Conservation (phyloP, 257 asterid species). For the Solanum sparsipilum region DNA sequence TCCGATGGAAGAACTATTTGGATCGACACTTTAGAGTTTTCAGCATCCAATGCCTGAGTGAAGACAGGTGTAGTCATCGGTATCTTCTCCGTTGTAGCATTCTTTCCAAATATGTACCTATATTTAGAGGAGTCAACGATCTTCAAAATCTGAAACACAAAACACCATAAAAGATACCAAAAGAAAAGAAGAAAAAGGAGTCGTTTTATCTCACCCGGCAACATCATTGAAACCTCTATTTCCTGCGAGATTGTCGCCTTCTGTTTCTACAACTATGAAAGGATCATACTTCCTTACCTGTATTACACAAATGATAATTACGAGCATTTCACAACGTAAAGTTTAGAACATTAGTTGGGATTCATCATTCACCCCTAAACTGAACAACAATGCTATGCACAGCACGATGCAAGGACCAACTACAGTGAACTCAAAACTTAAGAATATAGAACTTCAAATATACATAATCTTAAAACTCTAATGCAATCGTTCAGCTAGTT, state of each 20-base stretch:
- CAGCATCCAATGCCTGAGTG: conserved; percentile 50
- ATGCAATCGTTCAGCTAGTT: neutral
- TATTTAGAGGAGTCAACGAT: neutral
- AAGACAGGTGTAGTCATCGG: conserved; percentile 91
- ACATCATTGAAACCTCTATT: conserved; percentile 72
- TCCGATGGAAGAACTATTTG: conserved; percentile 80
- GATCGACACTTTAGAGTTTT: conserved; percentile 50
- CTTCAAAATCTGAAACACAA: neutral
- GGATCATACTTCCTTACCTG: conserved; percentile 77
- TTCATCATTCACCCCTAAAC: neutral
- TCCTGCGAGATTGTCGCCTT: conserved; percentile 57
- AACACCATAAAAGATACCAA: neutral
- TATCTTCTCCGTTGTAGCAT: conserved; percentile 65
- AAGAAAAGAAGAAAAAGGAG: neutral
- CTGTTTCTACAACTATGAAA: conserved; percentile 64
- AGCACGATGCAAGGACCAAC: neutral
- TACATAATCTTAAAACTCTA: neutral
- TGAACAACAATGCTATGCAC: neutral
- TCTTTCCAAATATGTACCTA: conserved; percentile 88
- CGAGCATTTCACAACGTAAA: neutral
- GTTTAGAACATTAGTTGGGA: neutral
- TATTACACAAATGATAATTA: neutral
- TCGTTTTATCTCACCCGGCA: conserved; percentile 53
- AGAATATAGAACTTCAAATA: too few relatives aligned
- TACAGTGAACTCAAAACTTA: neutral